Percentiles rank a stretch among this genome's conserved stretches.
Conservation (phyloP, 1,284 basidiomycete genomes). For the Inonotus obliquus region DNA sequence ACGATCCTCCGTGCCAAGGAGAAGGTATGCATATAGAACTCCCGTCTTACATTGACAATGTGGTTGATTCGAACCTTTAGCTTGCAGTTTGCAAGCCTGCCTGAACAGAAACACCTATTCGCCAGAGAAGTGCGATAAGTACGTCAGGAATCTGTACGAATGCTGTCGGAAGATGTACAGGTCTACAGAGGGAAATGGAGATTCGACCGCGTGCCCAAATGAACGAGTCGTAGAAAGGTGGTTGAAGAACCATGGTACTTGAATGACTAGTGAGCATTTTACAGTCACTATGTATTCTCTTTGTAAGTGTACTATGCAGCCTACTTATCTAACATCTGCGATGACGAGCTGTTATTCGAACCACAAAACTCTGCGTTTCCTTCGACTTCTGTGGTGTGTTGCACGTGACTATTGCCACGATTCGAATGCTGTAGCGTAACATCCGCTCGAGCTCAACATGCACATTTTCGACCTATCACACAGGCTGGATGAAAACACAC, state of each 20-base stretch:
- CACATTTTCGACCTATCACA: conserved; percentile 52
- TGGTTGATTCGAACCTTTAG: conserved; percentile 30
- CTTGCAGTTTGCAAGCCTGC: conserved; percentile 59
- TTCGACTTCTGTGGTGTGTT: background rate
- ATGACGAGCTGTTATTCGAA: too few relatives aligned
- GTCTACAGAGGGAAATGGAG: conserved; percentile 32
- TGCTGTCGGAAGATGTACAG: conserved; percentile 59
- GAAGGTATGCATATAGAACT: conserved; percentile 25
- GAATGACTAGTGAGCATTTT: conserved; percentile 21
- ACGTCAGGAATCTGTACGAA: conserved; percentile 48
- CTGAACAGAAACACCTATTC: conserved; percentile 58
- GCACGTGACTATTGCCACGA: background rate
- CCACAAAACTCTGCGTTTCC: too few relatives aligned
- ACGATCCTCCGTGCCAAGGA: conserved; percentile 25
- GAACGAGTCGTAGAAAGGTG: conserved; percentile 50
- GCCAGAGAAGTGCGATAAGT: conserved; percentile 55
- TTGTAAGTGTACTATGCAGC: background rate
- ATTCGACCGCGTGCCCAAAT: conserved; percentile 62
- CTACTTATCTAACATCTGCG: background rate
- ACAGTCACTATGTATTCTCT: background rate
- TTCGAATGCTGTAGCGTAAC: too few relatives aligned
- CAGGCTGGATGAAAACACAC: conserved; percentile 36
- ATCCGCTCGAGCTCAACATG: background rate
- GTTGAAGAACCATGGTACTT: conserved; percentile 45
- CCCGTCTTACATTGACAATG: background rate